Conservation (phyloP, 768 basidiomycete species). For the Mrakia blollopis region DNA sequence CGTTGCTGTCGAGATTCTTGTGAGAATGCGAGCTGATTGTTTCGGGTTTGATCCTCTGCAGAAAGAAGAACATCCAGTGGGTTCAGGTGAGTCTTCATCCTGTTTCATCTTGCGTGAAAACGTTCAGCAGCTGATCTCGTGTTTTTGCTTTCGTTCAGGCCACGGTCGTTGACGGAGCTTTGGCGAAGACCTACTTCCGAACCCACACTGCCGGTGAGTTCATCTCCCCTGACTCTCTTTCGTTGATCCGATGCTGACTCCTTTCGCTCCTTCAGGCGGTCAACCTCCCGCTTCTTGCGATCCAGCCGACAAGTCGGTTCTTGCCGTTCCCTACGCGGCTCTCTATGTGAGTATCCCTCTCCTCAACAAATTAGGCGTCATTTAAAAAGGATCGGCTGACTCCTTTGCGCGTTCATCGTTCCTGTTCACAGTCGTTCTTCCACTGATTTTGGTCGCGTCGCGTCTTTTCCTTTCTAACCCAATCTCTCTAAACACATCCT, state of each 20-base stretch:
- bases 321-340: too few species aligned
- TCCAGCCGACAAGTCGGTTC: too few species aligned
- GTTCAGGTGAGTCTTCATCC: not conserved
- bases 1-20: not conserved
- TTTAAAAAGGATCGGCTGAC: too few species aligned
- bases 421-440: too few species aligned
- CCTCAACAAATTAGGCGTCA: too few species aligned
- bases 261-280: too few species aligned
- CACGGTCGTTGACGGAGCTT: not conserved
- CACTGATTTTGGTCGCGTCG: too few species aligned
- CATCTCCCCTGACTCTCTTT: not conserved
- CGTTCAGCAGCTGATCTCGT: not conserved
- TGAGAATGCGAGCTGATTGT: not conserved
- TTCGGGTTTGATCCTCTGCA: not conserved
- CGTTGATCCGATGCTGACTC: not conserved
- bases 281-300: too few species aligned
- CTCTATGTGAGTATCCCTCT: too few species aligned
- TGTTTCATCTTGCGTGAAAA: not conserved
- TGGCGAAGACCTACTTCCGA: slow-evolving; percentile 7
- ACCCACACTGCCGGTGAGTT: not conserved
- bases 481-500: too few species aligned
- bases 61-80: not conserved
- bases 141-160: not conserved
- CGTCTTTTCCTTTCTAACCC: too few species aligned
- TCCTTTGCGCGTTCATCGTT: too few species aligned